These are phyloP conservation scores for Aspergillus affinis DNA, from an alignment of 495 filamentous ascomycete genomes.

Conservation along the genomic window DNA sequence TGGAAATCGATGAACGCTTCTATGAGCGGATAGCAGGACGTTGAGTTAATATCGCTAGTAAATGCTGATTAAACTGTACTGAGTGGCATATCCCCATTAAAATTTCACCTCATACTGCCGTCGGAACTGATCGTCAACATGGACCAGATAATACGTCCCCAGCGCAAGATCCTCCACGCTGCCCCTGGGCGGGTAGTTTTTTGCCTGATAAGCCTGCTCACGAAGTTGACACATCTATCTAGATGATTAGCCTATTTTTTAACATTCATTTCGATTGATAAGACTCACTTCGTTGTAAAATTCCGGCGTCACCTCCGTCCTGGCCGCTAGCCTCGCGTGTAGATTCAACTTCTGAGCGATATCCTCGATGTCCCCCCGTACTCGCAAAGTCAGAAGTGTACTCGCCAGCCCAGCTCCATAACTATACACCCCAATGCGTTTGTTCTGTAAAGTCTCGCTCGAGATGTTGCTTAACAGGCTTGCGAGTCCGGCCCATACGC, in stretches of 20 bases:
- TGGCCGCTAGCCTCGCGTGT: constrained; percentile 67
- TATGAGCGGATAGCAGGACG: too few relatives aligned
- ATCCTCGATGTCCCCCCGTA: constrained; percentile 71
- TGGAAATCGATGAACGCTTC: too few relatives aligned
- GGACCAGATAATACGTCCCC: constrained; percentile 86
- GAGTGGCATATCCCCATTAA: constrained; percentile 43
- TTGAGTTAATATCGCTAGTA: too few relatives aligned
- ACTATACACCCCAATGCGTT: constrained; percentile 88
- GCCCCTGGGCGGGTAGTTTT: constrained; percentile 78
- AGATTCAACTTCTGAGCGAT: constrained; percentile 80
- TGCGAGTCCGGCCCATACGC: constrained; percentile 83
- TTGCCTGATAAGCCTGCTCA: constrained; percentile 91
- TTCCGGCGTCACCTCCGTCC: constrained; percentile 74
- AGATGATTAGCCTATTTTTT: constrained; percentile 8
- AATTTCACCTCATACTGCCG: constrained; percentile 83
- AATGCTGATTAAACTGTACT: too few relatives aligned
- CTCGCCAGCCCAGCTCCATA: constrained; percentile 92
- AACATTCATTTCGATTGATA: not conserved
- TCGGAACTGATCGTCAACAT: constrained; percentile 94
- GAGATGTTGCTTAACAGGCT: constrained; percentile 72
- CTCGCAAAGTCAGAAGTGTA: constrained; percentile 83
- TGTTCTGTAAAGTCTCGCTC: constrained; percentile 69
- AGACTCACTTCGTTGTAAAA: constrained; percentile 77
- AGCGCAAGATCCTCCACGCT: constrained; percentile 70
- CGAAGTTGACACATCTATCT: constrained; percentile 85